Evolutionary conservation across 1,284 basidiomycete genomes (phyloP), one percentile per base, ranked within the genome.

Genomic region (Sporisorium exsertum): DNA sequence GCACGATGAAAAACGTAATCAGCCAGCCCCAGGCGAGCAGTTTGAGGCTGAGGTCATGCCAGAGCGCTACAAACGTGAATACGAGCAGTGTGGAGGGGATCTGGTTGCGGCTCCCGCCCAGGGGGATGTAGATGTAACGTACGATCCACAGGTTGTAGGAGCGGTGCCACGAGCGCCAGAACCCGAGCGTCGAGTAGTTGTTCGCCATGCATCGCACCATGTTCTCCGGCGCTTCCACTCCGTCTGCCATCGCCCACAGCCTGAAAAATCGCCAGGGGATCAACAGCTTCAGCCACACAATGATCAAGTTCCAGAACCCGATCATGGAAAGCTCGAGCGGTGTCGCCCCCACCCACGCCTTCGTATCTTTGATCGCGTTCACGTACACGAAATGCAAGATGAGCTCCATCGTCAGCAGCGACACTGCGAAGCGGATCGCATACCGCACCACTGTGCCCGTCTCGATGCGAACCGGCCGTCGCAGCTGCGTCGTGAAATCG

Each of bases 191-290:
- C 1, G 95, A 97, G 83, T 97, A 98, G 86, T 98, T 99, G 87
- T 99, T 99, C n/a, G 91, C 93, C 90, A 98, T 93, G 84, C 97
- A 98, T 16, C 97, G 90, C 6, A 99, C 90, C 97, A 99, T 97
- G 85, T 99, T 99, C 86, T 99, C 97, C 0, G 95, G 97, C 1
- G 95, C 92, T 79, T 98, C 94, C 33, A 98, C 89, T 0, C 93
- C 94, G 84, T 95, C 94, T 15, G 91, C 84, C 37, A 99, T 87
- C 0, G 95, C 92, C 95, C 96, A 99, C 4, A 98, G 87, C 2
- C 97, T 91, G 88, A 99, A 99, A 88, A 97, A 96, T 10, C 96
- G 90, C 97, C 97, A 99, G 0, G 95, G 94, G 16, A 98, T 90
- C 33, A 98, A 88, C n/a, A 98, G 90, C 94, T 99, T 99, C 16